phyloP scores from a whole-genome alignment of 2,329 filamentous ascomycete species.

The Cytospora leucostoma region DNA sequence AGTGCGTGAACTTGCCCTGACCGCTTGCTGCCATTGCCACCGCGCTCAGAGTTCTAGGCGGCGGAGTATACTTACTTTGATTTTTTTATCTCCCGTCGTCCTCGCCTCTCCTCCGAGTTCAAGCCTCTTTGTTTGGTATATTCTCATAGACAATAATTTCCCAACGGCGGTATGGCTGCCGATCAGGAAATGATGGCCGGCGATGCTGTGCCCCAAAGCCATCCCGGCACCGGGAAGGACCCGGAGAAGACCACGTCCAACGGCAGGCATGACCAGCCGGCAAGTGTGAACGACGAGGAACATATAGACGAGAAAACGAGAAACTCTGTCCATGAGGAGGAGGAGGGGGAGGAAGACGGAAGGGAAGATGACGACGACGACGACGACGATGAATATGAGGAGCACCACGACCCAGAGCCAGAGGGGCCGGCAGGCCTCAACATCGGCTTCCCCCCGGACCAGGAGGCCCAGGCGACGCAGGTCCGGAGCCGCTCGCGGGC shows the following conservation, averaged over 20 bases:
- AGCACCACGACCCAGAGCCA: slow-evolving; percentile 24
- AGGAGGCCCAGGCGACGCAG: slow-evolving; percentile 12
- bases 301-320: slow-evolving; percentile 1
- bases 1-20: neutral
- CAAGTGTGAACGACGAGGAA: neutral
- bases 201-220: neutral
- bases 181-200: slow-evolving; percentile 17
- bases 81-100: neutral
- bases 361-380: slow-evolving; percentile 8
- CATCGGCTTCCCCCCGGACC: slow-evolving; percentile 12
- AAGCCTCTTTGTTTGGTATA: neutral
- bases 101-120: no score
- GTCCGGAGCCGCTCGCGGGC: slow-evolving; percentile 35
- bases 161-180: slow-evolving; percentile 15
- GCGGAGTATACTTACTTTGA: neutral
- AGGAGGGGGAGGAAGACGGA: no score
- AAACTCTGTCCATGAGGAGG: neutral
- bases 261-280: neutral
- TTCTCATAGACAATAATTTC: neutral
- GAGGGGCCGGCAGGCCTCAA: slow-evolving; percentile 25
- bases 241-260: neutral
- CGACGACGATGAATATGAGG: slow-evolving; percentile 24
- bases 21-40: neutral
- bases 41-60: neutral
- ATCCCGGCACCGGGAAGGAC: neutral